Percentiles rank a stretch among this genome's conserved stretches.
phyloP scores from a whole-genome alignment of 2,329 filamentous ascomycete genomes.

The Venturia carpophila region DNA sequence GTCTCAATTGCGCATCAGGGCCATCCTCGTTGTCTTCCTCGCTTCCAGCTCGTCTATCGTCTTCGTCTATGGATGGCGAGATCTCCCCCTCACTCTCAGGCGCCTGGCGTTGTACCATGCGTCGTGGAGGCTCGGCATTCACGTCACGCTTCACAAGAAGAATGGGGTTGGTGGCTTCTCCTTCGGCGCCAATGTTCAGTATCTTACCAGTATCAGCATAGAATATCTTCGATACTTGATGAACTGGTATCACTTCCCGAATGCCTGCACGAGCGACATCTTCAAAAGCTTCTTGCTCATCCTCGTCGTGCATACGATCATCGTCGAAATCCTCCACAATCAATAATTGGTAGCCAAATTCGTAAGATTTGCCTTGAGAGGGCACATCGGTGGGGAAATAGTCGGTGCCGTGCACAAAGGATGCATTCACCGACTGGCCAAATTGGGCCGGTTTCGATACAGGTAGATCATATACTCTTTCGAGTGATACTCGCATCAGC shows the following conservation, averaged over 20 bases:
- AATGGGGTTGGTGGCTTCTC: constrained; percentile 63
- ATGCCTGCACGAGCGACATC: constrained; percentile 56
- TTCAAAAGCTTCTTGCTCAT: constrained; percentile 54
- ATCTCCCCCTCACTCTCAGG: constrained; percentile 28
- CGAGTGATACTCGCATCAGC: constrained; percentile 61
- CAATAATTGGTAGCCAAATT: constrained; percentile 74
- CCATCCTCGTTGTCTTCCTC: constrained; percentile 33
- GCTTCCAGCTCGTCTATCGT: constrained; percentile 35
- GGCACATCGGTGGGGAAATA: constrained; percentile 28
- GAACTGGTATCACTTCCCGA: constrained; percentile 58
- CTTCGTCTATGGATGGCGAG: constrained; percentile 29
- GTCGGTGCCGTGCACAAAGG: constrained; percentile 21
- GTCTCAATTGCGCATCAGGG: constrained; percentile 37
- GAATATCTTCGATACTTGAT: constrained; percentile 81
- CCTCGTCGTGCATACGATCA: constrained; percentile 59
- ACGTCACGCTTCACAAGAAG: constrained; percentile 66
- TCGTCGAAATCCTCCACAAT: constrained; percentile 77
- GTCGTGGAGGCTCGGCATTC: constrained; percentile 53
- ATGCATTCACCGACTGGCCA: constrained; percentile 20
- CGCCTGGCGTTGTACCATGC: constrained; percentile 44
- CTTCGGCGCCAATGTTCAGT: constrained; percentile 67
- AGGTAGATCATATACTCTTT: constrained; percentile 42
- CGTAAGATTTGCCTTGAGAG: constrained; percentile 42
- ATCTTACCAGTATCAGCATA: constrained; percentile 88
- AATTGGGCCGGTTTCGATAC: constrained; percentile 4